These are phyloP conservation scores for Bipolaris cookei DNA, from an alignment of 2,329 filamentous ascomycete species.

Conservation along the genomic window DNA sequence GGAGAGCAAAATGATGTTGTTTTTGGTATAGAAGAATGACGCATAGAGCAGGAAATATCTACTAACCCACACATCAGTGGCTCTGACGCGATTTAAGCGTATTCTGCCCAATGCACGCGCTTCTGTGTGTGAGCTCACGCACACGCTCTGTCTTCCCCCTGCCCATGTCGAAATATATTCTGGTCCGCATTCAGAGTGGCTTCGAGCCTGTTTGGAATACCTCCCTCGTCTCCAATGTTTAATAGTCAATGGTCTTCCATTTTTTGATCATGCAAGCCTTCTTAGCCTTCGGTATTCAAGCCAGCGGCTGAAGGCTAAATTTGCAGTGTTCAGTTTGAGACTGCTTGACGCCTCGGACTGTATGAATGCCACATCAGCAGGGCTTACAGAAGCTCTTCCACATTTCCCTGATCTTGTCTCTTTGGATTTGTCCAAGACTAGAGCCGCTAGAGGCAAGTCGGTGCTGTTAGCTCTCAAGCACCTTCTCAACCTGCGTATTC, in stretches of 20 bases:
- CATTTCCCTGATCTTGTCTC: constrained; percentile 63
- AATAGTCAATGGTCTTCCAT: constrained; percentile 64
- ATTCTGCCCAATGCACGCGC: constrained; percentile 61
- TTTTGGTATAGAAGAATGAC: constrained; percentile 51
- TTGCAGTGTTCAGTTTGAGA: constrained; percentile 57
- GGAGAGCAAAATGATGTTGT: constrained; percentile 65
- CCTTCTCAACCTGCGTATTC: constrained; percentile 60
- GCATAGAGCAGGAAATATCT: background rate
- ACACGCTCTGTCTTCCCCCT: constrained; percentile 67
- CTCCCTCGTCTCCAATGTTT: constrained; percentile 65
- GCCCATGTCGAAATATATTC: constrained; percentile 67
- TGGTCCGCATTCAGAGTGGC: constrained; percentile 64
- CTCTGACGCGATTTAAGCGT: constrained; percentile 64
- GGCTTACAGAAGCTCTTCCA: constrained; percentile 59
- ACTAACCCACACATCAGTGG: constrained; percentile 51
- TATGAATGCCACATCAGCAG: constrained; percentile 63
- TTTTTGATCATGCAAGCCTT: constrained; percentile 67
- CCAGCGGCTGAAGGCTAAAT: constrained; percentile 33
- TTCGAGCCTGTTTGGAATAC: constrained; percentile 63
- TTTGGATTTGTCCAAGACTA: constrained; percentile 64
- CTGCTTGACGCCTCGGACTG: constrained; percentile 64
- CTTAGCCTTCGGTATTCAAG: constrained; percentile 54
- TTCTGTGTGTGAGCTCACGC: constrained; percentile 62
- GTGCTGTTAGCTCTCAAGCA: constrained; percentile 57
- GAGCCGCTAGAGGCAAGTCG: constrained; percentile 55